phyloP scores from a whole-genome alignment of 495 filamentous ascomycete species.

The Penicillium samsonianum region DNA sequence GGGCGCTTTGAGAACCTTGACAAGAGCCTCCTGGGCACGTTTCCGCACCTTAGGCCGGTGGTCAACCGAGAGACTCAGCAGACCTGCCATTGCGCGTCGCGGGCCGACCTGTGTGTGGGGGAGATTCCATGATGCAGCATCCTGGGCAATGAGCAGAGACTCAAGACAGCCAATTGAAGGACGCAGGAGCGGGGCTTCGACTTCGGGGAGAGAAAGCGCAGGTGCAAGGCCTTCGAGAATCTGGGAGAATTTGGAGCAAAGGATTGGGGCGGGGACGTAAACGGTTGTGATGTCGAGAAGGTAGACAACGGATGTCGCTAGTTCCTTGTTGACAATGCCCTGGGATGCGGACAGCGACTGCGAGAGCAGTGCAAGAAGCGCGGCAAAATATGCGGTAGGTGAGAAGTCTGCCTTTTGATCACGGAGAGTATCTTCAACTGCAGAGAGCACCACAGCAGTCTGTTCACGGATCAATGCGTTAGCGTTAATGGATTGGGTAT shows the following conservation, averaged over 20 bases:
- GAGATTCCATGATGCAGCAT: constrained; percentile 82
- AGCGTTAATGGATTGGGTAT: constrained; percentile 18
- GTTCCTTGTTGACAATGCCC: constrained; percentile 75
- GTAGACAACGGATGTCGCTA: constrained; percentile 88
- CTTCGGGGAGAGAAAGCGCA: constrained; percentile 72
- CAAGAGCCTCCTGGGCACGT: constrained; percentile 86
- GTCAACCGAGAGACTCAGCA: constrained; percentile 80
- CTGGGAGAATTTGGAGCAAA: constrained; percentile 89
- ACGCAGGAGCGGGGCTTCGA: constrained; percentile 82
- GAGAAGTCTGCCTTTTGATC: constrained; percentile 80
- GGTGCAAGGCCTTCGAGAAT: constrained; percentile 87
- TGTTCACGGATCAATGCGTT: constrained; percentile 35
- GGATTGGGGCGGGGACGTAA: constrained; percentile 77
- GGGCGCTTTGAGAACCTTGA: constrained; percentile 74
- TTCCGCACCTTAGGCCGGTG: constrained; percentile 93
- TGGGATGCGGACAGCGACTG: constrained; percentile 65
- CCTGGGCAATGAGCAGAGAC: constrained; percentile 82
- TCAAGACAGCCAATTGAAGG: constrained; percentile 94
- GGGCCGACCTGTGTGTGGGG: constrained; percentile 81
- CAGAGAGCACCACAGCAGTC: constrained; percentile 85
- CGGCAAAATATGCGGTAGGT: constrained; percentile 92
- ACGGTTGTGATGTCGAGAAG: constrained; percentile 88
- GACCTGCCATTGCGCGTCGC: constrained; percentile 83
- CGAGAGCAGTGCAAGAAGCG: constrained; percentile 83
- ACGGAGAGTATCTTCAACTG: constrained; percentile 87